Base-by-base conservation (phyloP, 371 early-diverging fungal genomes). In the Mucor irregularis region DNA sequence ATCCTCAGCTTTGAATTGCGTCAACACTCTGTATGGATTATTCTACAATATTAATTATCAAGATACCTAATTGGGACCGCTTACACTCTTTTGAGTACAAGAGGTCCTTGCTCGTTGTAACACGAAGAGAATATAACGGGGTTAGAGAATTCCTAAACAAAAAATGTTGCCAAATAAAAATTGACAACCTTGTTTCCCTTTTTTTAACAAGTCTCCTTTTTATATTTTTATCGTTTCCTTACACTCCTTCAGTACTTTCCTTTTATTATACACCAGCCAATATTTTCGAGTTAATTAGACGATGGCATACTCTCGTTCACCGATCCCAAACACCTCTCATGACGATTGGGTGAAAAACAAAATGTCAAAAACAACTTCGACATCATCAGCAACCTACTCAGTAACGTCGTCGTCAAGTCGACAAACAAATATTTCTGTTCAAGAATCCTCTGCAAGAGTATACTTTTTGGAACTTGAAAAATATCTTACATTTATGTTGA, bases 401-500 rank as follows among this genome's bases (percentile, higher is more conserved):
- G 33, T 64, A 11, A 58, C 71, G 17, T 78, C 75, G 19, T 63
- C 63, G 14, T 61, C 71, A 5, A 67, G 72, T 37, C 61, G 70
- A 57, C 54, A 55, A 4, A 58, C 57, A 9, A 68, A 57, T 25
- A 49, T 54, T 28, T 60, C 78, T 35, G 38, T 52, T 0, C 68
- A 73, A 29, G 74, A 75, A 37, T 42, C 67, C 13, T 59, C 66
- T 17, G 79, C 79, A 21, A 70, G 69, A 16, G 64, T 64, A 25
- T 76, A 74, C 42, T 66, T 70, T 68, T 42, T 33, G 19, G 76
- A 79, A 37, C 58, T 79, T 3, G 57, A 68, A 33, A 68, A 53
- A 53, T 76, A 71, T 34, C 58, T 79, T 10, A 26, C 51, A 5
- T 26, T 46, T 4, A 42, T 73, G 6, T 39, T 78, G n/a, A 55